Base-by-base conservation (phyloP, 768 basidiomycete species). In the Harrya chromipes region DNA sequence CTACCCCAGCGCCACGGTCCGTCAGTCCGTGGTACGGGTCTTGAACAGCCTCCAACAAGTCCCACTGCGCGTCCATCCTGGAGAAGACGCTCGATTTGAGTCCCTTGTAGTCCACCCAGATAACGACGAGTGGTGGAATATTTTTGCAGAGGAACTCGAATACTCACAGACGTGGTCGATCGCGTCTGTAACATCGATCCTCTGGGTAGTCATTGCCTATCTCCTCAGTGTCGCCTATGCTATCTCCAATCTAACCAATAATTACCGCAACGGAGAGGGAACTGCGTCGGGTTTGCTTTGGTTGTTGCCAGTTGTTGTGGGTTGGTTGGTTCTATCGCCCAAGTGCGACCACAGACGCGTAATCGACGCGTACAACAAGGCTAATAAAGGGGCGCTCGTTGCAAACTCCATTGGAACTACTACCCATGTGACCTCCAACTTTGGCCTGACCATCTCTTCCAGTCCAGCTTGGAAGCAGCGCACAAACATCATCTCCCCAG, bases 171-270 rank as follows among this genome's bases (percentile, higher is more conserved):
- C 67, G 11, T 76, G 74, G 74, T 65, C 71, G 0, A 63, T 74
- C 20, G 57, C 76, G 7, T 68, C 73, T 11, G 69, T 58, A 1
- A 64, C 68, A 10, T 71, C 71, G 1, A 73, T 78, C n/a, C 53
- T 58, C 1, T 79, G 75, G 74, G 76, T 77, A 2, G 49, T 74
- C 33, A 56, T 77, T 4, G 75, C 77, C 1, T 77, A 75, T 47
- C 24, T 59, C 17, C 44, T 61, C 13, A 61, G 47, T 4, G 60
- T 62, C 20, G 31, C 43, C 4, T 46, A 59, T 27, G 61, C 58
- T 16, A 45, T 57, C 40, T 55, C 52, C 29, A 57, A 45, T 26
- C 43, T 67, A 3, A 26, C 24, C 10, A 49, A 53, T 7, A 36
- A 60, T 16, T 58, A 69, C 26, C 59, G 64, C 1, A 71, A 63